phyloP scores from a whole-genome alignment of 345 rosid species.

The Theobroma cacao region DNA sequence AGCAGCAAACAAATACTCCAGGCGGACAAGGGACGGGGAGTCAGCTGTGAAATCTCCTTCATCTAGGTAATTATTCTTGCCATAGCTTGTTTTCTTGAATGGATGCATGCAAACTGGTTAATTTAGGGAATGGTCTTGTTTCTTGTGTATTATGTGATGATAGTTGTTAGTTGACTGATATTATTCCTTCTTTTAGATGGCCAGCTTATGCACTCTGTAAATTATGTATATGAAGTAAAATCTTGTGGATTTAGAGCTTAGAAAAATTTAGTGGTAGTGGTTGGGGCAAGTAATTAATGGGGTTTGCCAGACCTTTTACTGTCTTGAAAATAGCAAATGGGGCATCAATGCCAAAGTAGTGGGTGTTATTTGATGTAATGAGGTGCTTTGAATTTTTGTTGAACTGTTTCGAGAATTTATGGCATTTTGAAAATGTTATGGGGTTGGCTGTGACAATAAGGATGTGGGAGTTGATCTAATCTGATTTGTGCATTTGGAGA shows the following conservation, averaged over 20 bases:
- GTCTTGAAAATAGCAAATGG: neutral
- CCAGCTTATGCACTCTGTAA: neutral
- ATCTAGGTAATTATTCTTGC: conserved; percentile 36
- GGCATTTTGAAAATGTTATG: conserved; percentile 4
- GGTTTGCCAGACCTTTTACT: neutral
- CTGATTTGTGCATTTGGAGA: neutral
- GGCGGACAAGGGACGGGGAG: conserved; percentile 43
- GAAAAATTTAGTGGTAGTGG: neutral
- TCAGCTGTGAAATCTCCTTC: conserved; percentile 27
- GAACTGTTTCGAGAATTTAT: neutral
- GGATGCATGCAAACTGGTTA: neutral
- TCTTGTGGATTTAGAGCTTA: neutral
- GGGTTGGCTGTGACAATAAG: neutral
- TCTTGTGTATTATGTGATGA: conserved; percentile 10
- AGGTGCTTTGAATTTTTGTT: neutral
- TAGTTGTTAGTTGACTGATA: conserved; percentile 2
- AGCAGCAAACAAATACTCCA: conserved; percentile 44
- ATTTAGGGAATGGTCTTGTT: neutral
- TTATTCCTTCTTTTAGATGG: neutral
- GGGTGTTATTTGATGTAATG: neutral
- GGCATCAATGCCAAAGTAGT: neutral
- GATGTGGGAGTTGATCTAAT: neutral
- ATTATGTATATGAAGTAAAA: neutral
- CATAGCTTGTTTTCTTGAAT: conserved; percentile 7
- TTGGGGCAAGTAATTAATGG: neutral